Evolutionary conservation across 2,329 filamentous ascomycete species (phyloP).

Genomic region (Fonsecaea multimorphosa): DNA sequence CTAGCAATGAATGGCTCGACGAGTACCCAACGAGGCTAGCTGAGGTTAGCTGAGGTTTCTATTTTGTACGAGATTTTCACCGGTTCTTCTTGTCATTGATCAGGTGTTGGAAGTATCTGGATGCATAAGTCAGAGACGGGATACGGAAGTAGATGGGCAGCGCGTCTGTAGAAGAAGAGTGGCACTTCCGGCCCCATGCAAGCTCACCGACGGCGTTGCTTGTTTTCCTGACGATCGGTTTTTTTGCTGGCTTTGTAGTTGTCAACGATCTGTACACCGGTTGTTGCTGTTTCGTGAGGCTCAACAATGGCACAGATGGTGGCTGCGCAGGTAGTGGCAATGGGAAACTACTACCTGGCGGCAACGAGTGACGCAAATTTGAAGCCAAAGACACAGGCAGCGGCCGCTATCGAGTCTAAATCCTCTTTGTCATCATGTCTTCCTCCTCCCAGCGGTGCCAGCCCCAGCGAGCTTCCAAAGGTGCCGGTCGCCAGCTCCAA

Average conservation of each 20-base stretch:
- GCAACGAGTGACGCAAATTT: background rate
- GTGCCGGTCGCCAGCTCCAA: slow-evolving; percentile 7
- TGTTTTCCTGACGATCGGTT: background rate
- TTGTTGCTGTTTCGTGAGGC: background rate
- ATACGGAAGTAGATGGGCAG: background rate
- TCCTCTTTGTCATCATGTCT: background rate
- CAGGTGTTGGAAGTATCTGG: background rate
- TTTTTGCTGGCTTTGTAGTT: background rate
- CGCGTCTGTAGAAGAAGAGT: background rate
- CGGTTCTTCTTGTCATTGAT: background rate
- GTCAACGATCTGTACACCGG: background rate
- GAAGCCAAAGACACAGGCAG: background rate
- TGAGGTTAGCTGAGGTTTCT: too few relatives aligned
- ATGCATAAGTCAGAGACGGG: slow-evolving; percentile 1
- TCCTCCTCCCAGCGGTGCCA: background rate
- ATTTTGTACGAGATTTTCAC: background rate
- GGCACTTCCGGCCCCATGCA: background rate
- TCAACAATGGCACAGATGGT: slow-evolving; percentile 3
- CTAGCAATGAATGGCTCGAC: slow-evolving; percentile 2
- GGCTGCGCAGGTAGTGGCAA: background rate
- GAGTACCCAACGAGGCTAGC: slow-evolving; percentile 16
- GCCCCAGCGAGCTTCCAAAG: too few relatives aligned
- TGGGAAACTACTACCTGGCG: background rate
- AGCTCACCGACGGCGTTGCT: background rate
- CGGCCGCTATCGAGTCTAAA: background rate